Conservation (phyloP, 1,139 yeast species). For the Hansenula sp. region DNA sequence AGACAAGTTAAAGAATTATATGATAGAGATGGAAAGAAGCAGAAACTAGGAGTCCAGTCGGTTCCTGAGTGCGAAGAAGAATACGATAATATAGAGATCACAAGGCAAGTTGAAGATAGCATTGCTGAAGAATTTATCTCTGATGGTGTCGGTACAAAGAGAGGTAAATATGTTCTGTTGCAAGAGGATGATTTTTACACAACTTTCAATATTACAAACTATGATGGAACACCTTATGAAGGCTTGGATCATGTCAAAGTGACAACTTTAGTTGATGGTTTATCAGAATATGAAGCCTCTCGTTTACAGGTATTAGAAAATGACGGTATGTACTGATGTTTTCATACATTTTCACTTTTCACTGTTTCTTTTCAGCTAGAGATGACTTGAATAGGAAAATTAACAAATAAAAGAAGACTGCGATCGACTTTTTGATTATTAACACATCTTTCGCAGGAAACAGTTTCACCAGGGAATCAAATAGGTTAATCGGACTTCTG, state of each 20-base stretch:
- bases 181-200: conserved; percentile 36
- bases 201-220: conserved; percentile 33
- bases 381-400: not conserved
- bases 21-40: conserved; percentile 26
- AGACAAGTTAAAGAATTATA: conserved; percentile 20
- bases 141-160: conserved; percentile 40
- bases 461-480: not conserved
- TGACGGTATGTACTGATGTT: conserved; percentile 14
- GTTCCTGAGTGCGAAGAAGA: conserved; percentile 38
- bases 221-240: conserved; percentile 30
- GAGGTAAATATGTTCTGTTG: conserved; percentile 47
- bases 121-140: conserved; percentile 43
- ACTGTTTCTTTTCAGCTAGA: not conserved
- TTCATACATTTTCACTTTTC: not conserved
- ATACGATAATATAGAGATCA: conserved; percentile 51
- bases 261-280: conserved; percentile 15
- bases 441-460: conserved; percentile 3
- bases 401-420: conserved; percentile 1
- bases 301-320: conserved; percentile 17
- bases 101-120: conserved; percentile 44
- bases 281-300: conserved; percentile 22
- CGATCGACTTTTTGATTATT: conserved; percentile 2
- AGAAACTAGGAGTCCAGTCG: conserved; percentile 26
- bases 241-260: conserved; percentile 14
- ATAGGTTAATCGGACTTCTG: not conserved